Percentiles rank a stretch among this genome's conserved stretches.
These are phyloP conservation scores for Pythium chondricola DNA, from an alignment of 352 stramenopile genomes.

Conservation along the genomic window DNA sequence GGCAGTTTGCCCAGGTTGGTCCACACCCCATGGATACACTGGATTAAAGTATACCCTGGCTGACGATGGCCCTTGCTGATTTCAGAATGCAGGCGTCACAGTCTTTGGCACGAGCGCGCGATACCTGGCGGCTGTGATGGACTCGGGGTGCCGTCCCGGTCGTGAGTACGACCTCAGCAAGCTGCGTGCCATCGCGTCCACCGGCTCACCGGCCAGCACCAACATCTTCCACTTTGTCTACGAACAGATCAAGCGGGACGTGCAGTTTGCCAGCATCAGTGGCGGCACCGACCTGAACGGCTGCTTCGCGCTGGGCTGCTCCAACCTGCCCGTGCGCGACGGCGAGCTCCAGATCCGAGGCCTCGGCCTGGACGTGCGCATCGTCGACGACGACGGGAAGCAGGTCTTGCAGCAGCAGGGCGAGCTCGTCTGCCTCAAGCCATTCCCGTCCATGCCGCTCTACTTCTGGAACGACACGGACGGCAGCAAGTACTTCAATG, in stretches of 20 bases:
- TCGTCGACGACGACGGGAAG: slow-evolving; percentile 59
- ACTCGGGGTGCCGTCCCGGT: slow-evolving; percentile 49
- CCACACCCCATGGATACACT: neutral
- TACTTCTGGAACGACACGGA: slow-evolving; percentile 74
- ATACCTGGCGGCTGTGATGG: slow-evolving; percentile 70
- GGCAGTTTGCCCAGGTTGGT: slow-evolving; percentile 47
- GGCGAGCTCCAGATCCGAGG: slow-evolving; percentile 77
- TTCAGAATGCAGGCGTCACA: slow-evolving; percentile 44
- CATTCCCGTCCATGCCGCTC: slow-evolving; percentile 82
- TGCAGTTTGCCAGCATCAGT: slow-evolving; percentile 79
- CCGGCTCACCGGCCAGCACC: slow-evolving; percentile 62
- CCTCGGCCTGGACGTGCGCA: slow-evolving; percentile 73
- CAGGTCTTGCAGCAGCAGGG: slow-evolving; percentile 41
- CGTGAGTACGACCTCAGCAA: slow-evolving; percentile 63
- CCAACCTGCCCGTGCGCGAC: slow-evolving; percentile 70
- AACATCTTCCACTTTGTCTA: slow-evolving; percentile 85
- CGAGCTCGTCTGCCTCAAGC: slow-evolving; percentile 64
- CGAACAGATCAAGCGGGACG: slow-evolving; percentile 59
- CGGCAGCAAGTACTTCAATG: slow-evolving; percentile 68
- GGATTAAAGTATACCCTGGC: neutral
- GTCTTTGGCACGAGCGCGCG: slow-evolving; percentile 73
- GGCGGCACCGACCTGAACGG: slow-evolving; percentile 82
- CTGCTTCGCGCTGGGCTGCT: slow-evolving; percentile 69
- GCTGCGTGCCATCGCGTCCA: slow-evolving; percentile 61
- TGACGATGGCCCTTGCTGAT: neutral